Conservation (phyloP, 805 yeast genomes). For the Myxozyma melibiosi region DNA sequence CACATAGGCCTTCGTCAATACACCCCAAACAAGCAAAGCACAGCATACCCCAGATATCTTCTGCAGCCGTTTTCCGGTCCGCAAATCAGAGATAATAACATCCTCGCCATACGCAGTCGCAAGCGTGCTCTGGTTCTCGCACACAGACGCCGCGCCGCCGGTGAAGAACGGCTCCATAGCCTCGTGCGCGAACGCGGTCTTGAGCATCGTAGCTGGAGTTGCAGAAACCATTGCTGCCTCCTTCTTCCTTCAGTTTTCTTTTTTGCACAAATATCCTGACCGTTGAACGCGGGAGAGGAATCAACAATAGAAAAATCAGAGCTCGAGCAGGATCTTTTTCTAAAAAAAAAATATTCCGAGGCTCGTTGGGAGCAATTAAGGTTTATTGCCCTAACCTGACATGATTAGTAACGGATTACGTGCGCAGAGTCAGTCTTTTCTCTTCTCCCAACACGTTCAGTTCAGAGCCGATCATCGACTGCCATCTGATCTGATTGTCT, state of each 20-base stretch:
- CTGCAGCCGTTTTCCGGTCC: slow-evolving; percentile 58
- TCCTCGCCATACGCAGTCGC: slow-evolving; percentile 84
- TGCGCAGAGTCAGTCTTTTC: no score
- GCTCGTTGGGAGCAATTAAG: slow-evolving; percentile 4
- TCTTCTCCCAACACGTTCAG: no score
- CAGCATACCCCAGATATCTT: slow-evolving; percentile 64
- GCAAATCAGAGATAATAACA: slow-evolving; percentile 66
- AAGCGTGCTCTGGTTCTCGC: slow-evolving; percentile 60
- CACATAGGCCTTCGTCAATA: neutral
- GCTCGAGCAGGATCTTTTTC: no score
- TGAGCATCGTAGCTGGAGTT: slow-evolving; percentile 31
- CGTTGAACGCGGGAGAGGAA: neutral
- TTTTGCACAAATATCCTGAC: neutral
- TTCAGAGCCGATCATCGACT: no score
- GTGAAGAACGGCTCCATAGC: slow-evolving; percentile 81
- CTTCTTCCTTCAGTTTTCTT: no score
- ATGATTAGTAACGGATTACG: no score
- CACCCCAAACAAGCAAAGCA: neutral
- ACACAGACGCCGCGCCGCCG: slow-evolving; percentile 78
- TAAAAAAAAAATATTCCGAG: neutral
- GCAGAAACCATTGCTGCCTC: neutral
- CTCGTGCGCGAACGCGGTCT: slow-evolving; percentile 48
- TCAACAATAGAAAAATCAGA: neutral
- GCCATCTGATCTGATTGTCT: no score
- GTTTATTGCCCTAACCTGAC: slow-evolving; percentile 6